Evolutionary conservation across 129 eudicot species (phyloP), one percentile per base, ranked within the genome.

Genomic region (Erigeron canadensis): DNA sequence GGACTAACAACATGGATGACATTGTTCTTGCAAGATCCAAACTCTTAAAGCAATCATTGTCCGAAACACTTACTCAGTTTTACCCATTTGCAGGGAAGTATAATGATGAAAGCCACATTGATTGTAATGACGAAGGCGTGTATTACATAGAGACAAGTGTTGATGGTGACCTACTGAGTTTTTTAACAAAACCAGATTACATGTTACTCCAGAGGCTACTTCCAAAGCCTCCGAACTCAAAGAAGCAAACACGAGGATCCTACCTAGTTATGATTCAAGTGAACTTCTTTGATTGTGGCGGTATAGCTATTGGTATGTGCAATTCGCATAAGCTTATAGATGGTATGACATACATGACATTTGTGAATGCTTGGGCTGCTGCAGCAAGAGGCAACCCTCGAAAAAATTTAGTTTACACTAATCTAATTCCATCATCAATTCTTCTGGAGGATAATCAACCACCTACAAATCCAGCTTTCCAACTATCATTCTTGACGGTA

Each of bases 71-170:
- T 43, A 71, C 78, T 18, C 56, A 16, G n/a, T 79, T 71, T 50
- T 79, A 79, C 50, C 73, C 74, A 6, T 65, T 79, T 59, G 74
- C 82, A 8, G 82, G 77, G 19, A 66, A 76, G 64, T 21, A 63
- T 67, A 13, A 23, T 18, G 83, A 66, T 57, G 72, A 72, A 17
- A 69, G 12, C 34, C 65, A 42, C 44, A 67, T 79, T 5, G 78
- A 60, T n/a, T 79, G 83, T 22, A 79, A 72, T 11, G 83, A 79
- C 10, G 75, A 72, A 46, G 83, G 83, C 12, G 73, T 72, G 19
- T 28, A 66, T 53, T 79, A 65, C 17, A 43, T 38, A 0, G 74
- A 72, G 59, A 76, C 78, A 53, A 28, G 22, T 13, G 68, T 80
- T 1, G 66, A 62, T 39, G 10, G 48, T n/a, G 45, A 4, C 7